Conservation (phyloP, 352 stramenopile genomes). For the Blastocystis sp. region DNA sequence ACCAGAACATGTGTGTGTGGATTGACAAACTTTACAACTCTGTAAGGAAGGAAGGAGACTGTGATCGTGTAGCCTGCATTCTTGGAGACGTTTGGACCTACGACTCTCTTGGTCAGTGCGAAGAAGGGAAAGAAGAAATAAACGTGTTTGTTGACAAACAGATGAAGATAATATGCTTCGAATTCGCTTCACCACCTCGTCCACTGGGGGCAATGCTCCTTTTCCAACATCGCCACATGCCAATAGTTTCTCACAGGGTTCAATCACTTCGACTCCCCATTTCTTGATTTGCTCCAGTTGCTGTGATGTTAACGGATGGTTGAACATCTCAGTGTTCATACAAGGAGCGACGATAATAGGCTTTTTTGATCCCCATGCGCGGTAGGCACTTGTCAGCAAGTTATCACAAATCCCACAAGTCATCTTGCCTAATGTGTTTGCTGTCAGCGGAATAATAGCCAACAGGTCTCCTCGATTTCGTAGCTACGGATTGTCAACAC, state of each 20-base stretch:
- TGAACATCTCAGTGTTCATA: slow-evolving; percentile 59
- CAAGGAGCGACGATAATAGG: slow-evolving; percentile 47
- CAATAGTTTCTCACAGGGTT: slow-evolving; percentile 28
- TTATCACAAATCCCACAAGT: slow-evolving; percentile 35
- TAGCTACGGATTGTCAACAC: background rate
- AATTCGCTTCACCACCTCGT: background rate
- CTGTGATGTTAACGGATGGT: background rate
- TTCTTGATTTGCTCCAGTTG: background rate
- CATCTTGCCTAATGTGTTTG: slow-evolving; percentile 31
- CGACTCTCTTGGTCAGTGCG: background rate
- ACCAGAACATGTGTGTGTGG: slow-evolving; percentile 14
- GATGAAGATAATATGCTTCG: background rate
- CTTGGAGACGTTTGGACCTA: slow-evolving; percentile 9
- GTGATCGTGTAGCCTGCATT: background rate
- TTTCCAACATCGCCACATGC: slow-evolving; percentile 46
- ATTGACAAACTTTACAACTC: slow-evolving; percentile 34
- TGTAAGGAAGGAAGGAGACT: background rate
- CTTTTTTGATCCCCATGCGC: slow-evolving; percentile 28
- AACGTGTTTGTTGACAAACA: slow-evolving; percentile 30
- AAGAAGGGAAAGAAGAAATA: slow-evolving; percentile 59
- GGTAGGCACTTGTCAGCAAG: slow-evolving; percentile 15
- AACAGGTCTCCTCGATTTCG: slow-evolving; percentile 9
- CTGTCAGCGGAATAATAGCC: slow-evolving; percentile 37
- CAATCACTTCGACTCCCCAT: slow-evolving; percentile 28
- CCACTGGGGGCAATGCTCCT: slow-evolving; percentile 31